Evolutionary conservation across 2,329 filamentous ascomycete genomes (phyloP).

Genomic region (Madurella fahalii): DNA sequence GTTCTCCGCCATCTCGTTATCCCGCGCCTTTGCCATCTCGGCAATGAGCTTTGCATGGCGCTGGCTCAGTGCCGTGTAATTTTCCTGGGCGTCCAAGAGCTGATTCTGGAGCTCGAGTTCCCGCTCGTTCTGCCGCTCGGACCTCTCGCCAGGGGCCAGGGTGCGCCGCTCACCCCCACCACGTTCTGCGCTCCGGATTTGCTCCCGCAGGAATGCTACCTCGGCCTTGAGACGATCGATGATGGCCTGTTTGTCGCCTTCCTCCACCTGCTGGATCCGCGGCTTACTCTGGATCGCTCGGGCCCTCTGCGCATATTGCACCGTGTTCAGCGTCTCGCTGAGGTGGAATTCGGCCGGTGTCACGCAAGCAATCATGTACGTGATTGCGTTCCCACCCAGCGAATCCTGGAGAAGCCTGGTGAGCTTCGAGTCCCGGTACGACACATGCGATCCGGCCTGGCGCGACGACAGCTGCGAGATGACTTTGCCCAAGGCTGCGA

Average conservation of each 20-base stretch:
- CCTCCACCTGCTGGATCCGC: slow-evolving; percentile 88
- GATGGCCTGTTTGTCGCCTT: slow-evolving; percentile 87
- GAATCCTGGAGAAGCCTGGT: slow-evolving; percentile 95
- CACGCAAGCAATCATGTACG: slow-evolving; percentile 99
- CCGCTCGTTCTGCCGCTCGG: slow-evolving; percentile 75
- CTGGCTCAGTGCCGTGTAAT: slow-evolving; percentile 84
- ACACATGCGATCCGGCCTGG: slow-evolving; percentile 82
- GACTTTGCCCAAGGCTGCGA: slow-evolving; percentile 93
- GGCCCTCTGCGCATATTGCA: slow-evolving; percentile 94
- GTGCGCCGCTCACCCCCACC: slow-evolving; percentile 53
- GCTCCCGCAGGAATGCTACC: slow-evolving; percentile 87
- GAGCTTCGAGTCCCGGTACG: slow-evolving; percentile 95
- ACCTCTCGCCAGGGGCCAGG: slow-evolving; percentile 60
- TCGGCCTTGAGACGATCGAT: slow-evolving; percentile 94
- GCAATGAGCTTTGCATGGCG: slow-evolving; percentile 94
- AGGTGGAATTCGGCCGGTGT: slow-evolving; percentile 96
- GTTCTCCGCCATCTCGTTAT: slow-evolving; percentile 60
- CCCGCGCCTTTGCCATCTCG: slow-evolving; percentile 82
- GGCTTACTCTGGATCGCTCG: slow-evolving; percentile 97
- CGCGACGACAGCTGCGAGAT: slow-evolving; percentile 96
- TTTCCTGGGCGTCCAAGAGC: slow-evolving; percentile 87
- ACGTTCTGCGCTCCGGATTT: slow-evolving; percentile 80
- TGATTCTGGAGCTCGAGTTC: slow-evolving; percentile 92
- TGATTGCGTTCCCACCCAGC: slow-evolving; percentile 92
- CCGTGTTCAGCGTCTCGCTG: slow-evolving; percentile 95